Percentiles rank a stretch among this genome's conserved stretches.
Evolutionary conservation across 371 early-diverging fungal genomes (phyloP).

Genomic region (Mucor ambiguus): DNA sequence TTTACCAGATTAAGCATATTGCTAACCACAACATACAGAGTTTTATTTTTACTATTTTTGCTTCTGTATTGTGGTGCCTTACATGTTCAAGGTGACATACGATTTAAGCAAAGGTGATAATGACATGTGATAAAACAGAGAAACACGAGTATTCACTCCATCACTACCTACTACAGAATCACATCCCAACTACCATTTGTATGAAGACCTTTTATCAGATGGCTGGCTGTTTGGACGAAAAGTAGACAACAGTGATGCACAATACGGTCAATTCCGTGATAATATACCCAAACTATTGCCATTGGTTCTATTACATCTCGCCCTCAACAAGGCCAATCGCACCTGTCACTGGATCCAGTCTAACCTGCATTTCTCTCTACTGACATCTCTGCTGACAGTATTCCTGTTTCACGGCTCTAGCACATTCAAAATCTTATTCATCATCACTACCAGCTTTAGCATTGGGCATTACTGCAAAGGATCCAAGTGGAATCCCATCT

Average conservation of each 20-base stretch:
- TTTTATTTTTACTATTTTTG: conserved; percentile 75
- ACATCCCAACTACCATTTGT: conserved; percentile 60
- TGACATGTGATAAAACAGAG: not conserved
- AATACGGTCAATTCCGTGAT: conserved; percentile 80
- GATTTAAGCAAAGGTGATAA: conserved; percentile 59
- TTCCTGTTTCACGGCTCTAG: conserved; percentile 57
- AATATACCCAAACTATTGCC: conserved; percentile 66
- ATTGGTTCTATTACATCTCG: conserved; percentile 53
- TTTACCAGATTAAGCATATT: too few relatives aligned
- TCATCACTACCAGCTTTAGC: conserved; percentile 64
- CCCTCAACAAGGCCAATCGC: conserved; percentile 50
- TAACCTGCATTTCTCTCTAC: conserved; percentile 47
- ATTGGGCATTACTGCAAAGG: conserved; percentile 60
- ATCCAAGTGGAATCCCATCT: conserved; percentile 58
- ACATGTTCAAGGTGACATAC: conserved; percentile 69
- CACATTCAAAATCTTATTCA: conserved; percentile 68
- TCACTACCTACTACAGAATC: conserved; percentile 43
- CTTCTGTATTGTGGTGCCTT: conserved; percentile 58
- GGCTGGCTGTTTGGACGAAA: conserved; percentile 69
- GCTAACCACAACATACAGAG: conserved; percentile 36
- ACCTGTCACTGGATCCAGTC: conserved; percentile 13
- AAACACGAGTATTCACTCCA: not conserved
- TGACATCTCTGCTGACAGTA: conserved; percentile 67
- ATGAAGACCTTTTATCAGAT: conserved; percentile 55
- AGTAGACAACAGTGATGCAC: conserved; percentile 87